Evolutionary conservation across 2,329 filamentous ascomycete genomes (phyloP).

Genomic region (Hirsutella minnesotensis): DNA sequence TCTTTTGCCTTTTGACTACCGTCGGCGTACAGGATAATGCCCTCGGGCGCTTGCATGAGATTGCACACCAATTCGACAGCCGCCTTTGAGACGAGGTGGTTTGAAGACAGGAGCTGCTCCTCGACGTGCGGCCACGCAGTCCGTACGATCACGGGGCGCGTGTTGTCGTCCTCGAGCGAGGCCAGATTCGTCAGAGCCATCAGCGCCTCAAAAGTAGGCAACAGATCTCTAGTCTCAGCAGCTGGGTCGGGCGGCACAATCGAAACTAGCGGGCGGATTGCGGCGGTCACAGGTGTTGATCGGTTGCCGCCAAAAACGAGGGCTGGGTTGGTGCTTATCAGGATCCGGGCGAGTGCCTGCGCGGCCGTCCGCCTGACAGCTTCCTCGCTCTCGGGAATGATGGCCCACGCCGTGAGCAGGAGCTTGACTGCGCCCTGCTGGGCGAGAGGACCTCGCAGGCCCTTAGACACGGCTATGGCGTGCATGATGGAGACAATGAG

Average conservation of each 20-base stretch:
- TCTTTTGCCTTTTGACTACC: slow-evolving; percentile 55
- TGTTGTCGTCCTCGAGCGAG: slow-evolving; percentile 57
- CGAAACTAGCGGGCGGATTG: slow-evolving; percentile 69
- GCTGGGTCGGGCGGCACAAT: slow-evolving; percentile 57
- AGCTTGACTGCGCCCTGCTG: slow-evolving; percentile 91
- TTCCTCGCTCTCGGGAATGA: slow-evolving; percentile 41
- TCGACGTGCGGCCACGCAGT: slow-evolving; percentile 66
- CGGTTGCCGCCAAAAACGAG: slow-evolving; percentile 72
- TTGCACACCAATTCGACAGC: slow-evolving; percentile 88
- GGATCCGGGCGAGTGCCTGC: slow-evolving; percentile 71
- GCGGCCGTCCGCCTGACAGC: slow-evolving; percentile 48
- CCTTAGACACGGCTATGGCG: slow-evolving; percentile 62
- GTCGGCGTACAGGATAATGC: slow-evolving; percentile 58
- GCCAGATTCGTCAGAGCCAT: slow-evolving; percentile 92
- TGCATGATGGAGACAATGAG: slow-evolving; percentile 68
- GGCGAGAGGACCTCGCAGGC: slow-evolving; percentile 65
- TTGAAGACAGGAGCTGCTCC: slow-evolving; percentile 68
- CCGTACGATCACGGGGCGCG: slow-evolving; percentile 58
- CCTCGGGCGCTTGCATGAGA: slow-evolving; percentile 58
- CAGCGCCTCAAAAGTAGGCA: slow-evolving; percentile 82
- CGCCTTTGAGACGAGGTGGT: slow-evolving; percentile 67
- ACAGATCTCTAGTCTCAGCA: slow-evolving; percentile 58
- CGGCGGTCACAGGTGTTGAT: slow-evolving; percentile 62
- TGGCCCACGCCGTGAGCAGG: slow-evolving; percentile 57
- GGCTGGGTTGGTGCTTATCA: slow-evolving; percentile 75